phyloP scores from a whole-genome alignment of 768 basidiomycete species.

The Lentinula aciculospora region DNA sequence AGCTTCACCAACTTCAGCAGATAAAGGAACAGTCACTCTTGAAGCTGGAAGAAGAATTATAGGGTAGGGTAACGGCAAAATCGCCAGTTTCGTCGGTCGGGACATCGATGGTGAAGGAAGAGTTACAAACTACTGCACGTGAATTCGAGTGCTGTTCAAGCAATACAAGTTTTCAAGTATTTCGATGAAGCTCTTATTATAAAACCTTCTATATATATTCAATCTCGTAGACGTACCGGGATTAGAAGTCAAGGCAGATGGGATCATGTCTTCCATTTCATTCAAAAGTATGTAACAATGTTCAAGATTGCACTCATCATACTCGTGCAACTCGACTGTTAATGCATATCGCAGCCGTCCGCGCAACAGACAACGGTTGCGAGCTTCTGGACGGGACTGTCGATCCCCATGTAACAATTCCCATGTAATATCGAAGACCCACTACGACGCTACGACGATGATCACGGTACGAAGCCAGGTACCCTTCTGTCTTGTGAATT shows the following conservation, averaged over 20 bases:
- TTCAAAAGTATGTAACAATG: too few species aligned
- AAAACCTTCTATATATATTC: background rate
- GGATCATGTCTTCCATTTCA: too few species aligned
- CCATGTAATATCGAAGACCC: background rate
- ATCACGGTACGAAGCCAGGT: background rate
- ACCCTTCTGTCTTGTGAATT: background rate
- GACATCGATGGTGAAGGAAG: slow-evolving; percentile 8
- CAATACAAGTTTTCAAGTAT: background rate
- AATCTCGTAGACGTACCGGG: too few species aligned
- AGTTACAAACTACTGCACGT: background rate
- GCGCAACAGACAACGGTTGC: background rate
- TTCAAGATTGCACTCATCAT: too few species aligned
- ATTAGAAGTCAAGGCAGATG: too few species aligned
- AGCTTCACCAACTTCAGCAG: slow-evolving; percentile 54
- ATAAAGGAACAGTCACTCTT: slow-evolving; percentile 61
- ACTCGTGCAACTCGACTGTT: too few species aligned
- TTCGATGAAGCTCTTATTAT: background rate
- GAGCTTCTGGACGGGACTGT: background rate
- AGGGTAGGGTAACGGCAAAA: slow-evolving; percentile 68
- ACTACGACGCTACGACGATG: background rate
- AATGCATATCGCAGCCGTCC: too few species aligned
- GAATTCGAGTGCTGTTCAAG: background rate
- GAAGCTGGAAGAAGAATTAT: slow-evolving; percentile 72
- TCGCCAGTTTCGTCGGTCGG: slow-evolving; percentile 43
- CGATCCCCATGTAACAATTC: too few species aligned